Base-by-base conservation (phyloP, 805 yeast genomes). In the Kodamaea fukazawae region DNA sequence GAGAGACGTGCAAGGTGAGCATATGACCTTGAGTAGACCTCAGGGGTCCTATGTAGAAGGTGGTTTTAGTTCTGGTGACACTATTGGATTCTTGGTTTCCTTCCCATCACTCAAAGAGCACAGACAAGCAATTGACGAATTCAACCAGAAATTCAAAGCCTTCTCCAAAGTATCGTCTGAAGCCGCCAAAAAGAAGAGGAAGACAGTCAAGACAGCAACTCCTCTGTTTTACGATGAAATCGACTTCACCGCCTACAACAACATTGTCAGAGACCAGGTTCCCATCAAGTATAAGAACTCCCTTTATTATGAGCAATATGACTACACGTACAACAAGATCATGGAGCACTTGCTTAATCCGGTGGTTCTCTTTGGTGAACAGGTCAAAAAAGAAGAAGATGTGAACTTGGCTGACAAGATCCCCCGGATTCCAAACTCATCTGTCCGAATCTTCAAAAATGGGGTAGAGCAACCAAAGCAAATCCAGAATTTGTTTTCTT, bases 221-320 rank as follows among this genome's bases (percentile, higher is more conserved):
- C 17, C 35, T 7, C 14, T 25, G 32, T 36, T 29, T 9, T 32
- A 32, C 6, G 42, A 41, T 4, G 40, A 46, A 31, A 16, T 20
- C 6, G 36, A 34, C 13, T 47, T 46, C 34, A 35, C 31, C 15
- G 48, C 37, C 4, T 33, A 53, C 44, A 58, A 46, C 13, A 82
- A 83, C 48, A 67, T 85, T 11, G 60, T 76, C 2, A 73, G 98
- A 41, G 97, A 89, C 53, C 88, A 91, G 52, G 82, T 86, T 37
- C 96, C 97, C 1, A 86, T 93, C 36, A 75, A 84, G 50, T 88
- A 84, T 62, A 86, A 83, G 54, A 81, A 76, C 42, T 81, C 82
- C 34, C 63, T 87, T 18, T 89, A 78, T 62, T 89, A 81, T 57
- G 99, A 93, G 57, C 87, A 83, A 51, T 82, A 79, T 43, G 97